Conservation (phyloP, 1,284 basidiomycete species). For the Ceratobasidium sp. region DNA sequence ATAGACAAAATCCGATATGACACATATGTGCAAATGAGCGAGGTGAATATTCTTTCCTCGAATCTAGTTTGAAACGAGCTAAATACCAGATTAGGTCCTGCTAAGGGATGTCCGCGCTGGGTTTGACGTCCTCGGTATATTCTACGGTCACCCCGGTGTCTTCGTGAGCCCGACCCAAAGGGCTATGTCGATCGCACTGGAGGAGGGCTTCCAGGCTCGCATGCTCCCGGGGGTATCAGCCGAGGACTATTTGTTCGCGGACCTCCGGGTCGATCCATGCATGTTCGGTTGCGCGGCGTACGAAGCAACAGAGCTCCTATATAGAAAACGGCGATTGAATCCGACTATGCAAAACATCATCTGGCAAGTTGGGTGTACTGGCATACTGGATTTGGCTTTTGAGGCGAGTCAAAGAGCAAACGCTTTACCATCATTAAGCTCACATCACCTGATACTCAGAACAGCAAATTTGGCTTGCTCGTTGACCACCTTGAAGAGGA, state of each 20-base stretch:
- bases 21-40: not conserved
- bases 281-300: not conserved
- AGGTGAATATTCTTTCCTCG: not conserved
- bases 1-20: not conserved
- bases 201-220: not conserved
- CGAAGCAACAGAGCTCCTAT: not conserved
- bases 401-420: no score
- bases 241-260: conserved; percentile 3
- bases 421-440: no score
- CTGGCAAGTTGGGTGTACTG: not conserved
- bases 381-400: no score
- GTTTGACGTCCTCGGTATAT: not conserved
- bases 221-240: conserved; percentile 1
- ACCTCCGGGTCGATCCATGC: not conserved
- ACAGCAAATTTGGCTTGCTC: conserved; percentile 16
- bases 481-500: not conserved
- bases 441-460: no score
- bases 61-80: not conserved
- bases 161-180: not conserved
- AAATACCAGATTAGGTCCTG: not conserved
- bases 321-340: not conserved
- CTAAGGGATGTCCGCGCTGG: not conserved
- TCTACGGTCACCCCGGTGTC: conserved; percentile 4
- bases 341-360: not conserved
- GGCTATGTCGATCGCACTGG: not conserved